Conservation (phyloP, 805 yeast species). For the Soucietia sequanensis region DNA sequence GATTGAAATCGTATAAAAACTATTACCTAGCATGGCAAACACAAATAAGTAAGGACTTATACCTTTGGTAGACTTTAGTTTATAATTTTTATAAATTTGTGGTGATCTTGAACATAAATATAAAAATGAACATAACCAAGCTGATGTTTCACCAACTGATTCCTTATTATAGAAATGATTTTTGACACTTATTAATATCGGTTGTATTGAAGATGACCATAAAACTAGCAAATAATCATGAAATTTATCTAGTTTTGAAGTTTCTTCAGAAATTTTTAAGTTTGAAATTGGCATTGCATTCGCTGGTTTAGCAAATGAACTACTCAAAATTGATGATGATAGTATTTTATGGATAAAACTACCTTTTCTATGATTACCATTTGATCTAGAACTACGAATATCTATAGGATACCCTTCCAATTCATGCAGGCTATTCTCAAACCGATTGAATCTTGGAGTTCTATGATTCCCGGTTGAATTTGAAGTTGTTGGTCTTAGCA, state of each 20-base stretch:
- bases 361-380: conserved; percentile 1
- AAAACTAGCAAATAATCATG: neutral
- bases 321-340: conserved; percentile 11
- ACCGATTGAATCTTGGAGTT: conserved; percentile 18
- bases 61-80: conserved; percentile 30
- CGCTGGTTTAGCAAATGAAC: conserved; percentile 10
- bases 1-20: conserved; percentile 33
- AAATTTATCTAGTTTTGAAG: neutral
- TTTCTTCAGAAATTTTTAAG: neutral
- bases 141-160: conserved; percentile 23
- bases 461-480: conserved; percentile 7
- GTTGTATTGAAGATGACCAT: neutral
- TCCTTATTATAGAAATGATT: conserved; percentile 1
- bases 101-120: conserved; percentile 35
- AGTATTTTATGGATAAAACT: conserved; percentile 13
- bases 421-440: conserved; percentile 10
- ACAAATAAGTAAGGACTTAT: conserved; percentile 33
- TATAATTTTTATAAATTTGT: conserved; percentile 33
- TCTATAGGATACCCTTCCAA: neutral
- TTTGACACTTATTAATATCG: neutral
- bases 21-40: conserved; percentile 36
- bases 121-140: conserved; percentile 33
- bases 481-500: conserved; percentile 22
- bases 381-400: too few species aligned
- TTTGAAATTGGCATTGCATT: conserved; percentile 7